Conservation (phyloP, 148 eudicot genomes). For the Suaeda aralocaspica region DNA sequence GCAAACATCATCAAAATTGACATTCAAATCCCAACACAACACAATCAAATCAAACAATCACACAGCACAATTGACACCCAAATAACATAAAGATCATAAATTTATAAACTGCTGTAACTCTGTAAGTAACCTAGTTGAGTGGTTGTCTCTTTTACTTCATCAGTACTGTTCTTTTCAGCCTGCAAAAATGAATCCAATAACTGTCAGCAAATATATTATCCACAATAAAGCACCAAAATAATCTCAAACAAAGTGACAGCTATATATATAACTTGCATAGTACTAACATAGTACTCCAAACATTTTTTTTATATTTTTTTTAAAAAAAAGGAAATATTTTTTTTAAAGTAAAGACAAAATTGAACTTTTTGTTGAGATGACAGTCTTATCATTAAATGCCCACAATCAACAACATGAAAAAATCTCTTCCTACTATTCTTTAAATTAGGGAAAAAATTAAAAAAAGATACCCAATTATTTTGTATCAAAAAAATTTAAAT, state of each 20-base stretch:
- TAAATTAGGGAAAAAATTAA: not conserved
- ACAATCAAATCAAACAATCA: not conserved
- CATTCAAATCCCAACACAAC: constrained; percentile 15
- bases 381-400: constrained; percentile 31
- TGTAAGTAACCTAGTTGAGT: constrained; percentile 31
- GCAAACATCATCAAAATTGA: constrained; percentile 29
- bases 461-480: constrained; percentile 1
- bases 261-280: constrained; percentile 7
- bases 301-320: constrained; percentile 2
- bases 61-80: constrained; percentile 8
- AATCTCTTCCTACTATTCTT: not conserved
- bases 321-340: constrained; percentile 19
- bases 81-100: not conserved
- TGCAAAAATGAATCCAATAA: constrained; percentile 27
- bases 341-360: constrained; percentile 34
- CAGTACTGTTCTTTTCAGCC: constrained; percentile 27
- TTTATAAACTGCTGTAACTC: not conserved
- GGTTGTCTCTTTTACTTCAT: constrained; percentile 20
- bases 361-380: constrained; percentile 37
- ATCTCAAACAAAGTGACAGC: constrained; percentile 18
- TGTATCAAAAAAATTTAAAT: not conserved
- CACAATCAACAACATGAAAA: constrained; percentile 21
- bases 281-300: constrained; percentile 22
- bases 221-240: constrained; percentile 19
- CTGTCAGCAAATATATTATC: constrained; percentile 20